Evolutionary conservation across 768 basidiomycete genomes (phyloP).

Genomic region (Daedaleopsis nitida): DNA sequence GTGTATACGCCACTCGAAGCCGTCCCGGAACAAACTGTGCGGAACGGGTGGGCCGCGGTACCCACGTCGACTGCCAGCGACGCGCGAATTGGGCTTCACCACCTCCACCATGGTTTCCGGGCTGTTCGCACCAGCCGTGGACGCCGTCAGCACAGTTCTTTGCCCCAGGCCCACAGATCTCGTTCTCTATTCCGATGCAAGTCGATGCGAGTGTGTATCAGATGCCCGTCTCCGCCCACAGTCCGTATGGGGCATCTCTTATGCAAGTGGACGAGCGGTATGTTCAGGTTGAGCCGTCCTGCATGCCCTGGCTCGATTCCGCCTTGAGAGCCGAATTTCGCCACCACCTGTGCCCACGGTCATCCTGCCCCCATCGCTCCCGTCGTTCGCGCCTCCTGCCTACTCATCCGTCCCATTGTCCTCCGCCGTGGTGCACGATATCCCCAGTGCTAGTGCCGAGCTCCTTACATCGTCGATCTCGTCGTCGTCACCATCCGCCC

Average conservation of each 20-base stretch:
- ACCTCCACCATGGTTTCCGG: not conserved
- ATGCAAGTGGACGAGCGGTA: not conserved
- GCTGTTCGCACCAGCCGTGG: not conserved
- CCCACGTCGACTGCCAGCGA: constrained; percentile 20
- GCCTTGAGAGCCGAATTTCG: constrained; percentile 9
- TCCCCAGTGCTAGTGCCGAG: too few relatives aligned
- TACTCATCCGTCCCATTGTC: not conserved
- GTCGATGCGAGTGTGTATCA: too few relatives aligned
- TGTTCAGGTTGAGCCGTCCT: not conserved
- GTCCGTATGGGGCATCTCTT: too few relatives aligned
- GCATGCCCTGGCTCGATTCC: constrained; percentile 16
- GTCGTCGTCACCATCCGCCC: not conserved
- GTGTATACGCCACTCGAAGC: too few relatives aligned
- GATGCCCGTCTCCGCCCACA: too few relatives aligned
- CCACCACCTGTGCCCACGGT: not conserved
- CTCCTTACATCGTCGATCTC: too few relatives aligned
- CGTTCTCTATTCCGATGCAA: not conserved
- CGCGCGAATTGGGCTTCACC: constrained; percentile 18
- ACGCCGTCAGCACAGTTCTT: not conserved
- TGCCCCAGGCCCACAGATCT: not conserved
- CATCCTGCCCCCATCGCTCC: not conserved
- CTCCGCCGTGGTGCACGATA: not conserved
- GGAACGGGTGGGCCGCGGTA: too few relatives aligned
- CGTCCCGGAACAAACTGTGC: too few relatives aligned
- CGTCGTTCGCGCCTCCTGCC: not conserved